Conservation (phyloP, 352 stramenopile genomes). For the Pythium rhizo-oryzae region DNA sequence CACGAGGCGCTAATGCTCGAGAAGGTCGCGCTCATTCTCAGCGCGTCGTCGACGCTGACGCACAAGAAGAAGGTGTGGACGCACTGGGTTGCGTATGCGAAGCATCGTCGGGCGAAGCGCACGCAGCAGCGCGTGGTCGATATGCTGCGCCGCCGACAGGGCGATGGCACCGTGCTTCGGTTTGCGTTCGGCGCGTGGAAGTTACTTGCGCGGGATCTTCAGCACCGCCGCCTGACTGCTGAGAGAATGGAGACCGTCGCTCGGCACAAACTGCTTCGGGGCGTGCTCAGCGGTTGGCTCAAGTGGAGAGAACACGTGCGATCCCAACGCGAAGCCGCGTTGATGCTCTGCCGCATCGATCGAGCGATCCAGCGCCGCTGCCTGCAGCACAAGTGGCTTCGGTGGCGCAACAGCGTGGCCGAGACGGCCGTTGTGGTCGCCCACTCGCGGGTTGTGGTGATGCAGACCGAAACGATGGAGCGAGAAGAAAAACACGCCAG, state of each 20-base stretch:
- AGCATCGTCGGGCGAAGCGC: constrained; percentile 1
- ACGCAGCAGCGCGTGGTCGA: constrained; percentile 6
- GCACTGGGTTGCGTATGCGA: constrained; percentile 1
- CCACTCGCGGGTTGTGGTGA: constrained; percentile 3
- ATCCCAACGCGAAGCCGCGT: constrained; percentile 7
- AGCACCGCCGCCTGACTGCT: background rate
- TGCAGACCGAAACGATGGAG: constrained; percentile 9
- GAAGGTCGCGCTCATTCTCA: constrained; percentile 3
- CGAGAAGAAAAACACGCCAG: background rate
- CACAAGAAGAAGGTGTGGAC: constrained; percentile 18
- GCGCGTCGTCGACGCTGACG: background rate
- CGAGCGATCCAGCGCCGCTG: background rate
- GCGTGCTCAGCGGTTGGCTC: background rate
- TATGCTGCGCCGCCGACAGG: background rate
- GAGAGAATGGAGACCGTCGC: background rate
- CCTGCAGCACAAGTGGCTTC: constrained; percentile 9
- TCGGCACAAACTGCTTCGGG: background rate
- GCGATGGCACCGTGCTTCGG: background rate
- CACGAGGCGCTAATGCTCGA: constrained; percentile 10
- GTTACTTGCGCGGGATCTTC: background rate
- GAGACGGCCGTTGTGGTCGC: constrained; percentile 8
- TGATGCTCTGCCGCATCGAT: constrained; percentile 10
- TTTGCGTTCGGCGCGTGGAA: constrained; percentile 8
- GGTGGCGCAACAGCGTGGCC: constrained; percentile 2
- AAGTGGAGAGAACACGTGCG: background rate